These are phyloP conservation scores for Davidsoniella virescens DNA, from an alignment of 2,329 filamentous ascomycete species.

Conservation along the genomic window DNA sequence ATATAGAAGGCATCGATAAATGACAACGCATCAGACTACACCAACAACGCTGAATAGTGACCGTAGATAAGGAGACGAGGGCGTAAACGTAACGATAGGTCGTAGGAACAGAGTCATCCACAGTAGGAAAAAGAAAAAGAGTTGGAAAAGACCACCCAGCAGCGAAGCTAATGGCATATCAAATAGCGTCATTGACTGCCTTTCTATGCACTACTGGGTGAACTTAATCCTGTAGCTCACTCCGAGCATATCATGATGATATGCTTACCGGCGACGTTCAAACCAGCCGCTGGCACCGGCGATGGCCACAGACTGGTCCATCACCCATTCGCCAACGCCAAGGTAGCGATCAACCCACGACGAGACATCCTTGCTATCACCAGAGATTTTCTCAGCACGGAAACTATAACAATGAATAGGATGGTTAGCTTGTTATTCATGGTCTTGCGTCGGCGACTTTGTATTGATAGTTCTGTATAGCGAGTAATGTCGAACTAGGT, in stretches of 20 bases:
- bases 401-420: slow-evolving; percentile 39
- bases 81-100: too few species aligned
- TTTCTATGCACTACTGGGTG: background rate
- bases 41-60: too few species aligned
- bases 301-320: slow-evolving; percentile 91
- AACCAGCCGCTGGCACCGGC: slow-evolving; percentile 82
- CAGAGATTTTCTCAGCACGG: slow-evolving; percentile 65
- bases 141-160: background rate
- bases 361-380: slow-evolving; percentile 66
- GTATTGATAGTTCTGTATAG: background rate
- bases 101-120: too few species aligned
- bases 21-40: too few species aligned
- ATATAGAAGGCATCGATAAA: too few species aligned
- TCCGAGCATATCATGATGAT: background rate
- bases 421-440: too few species aligned
- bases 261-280: slow-evolving; percentile 60
- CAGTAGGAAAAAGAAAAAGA: background rate
- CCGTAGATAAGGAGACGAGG: too few species aligned
- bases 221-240: background rate
- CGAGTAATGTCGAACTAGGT: too few species aligned
- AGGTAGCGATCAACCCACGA: slow-evolving; percentile 90
- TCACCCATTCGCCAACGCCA: slow-evolving; percentile 89
- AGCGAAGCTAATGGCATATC: background rate
- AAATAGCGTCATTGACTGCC: background rate
- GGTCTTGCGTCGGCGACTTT: background rate